Conservation (phyloP, 2,329 filamentous ascomycete genomes). For the Exophiala alcalophila region DNA sequence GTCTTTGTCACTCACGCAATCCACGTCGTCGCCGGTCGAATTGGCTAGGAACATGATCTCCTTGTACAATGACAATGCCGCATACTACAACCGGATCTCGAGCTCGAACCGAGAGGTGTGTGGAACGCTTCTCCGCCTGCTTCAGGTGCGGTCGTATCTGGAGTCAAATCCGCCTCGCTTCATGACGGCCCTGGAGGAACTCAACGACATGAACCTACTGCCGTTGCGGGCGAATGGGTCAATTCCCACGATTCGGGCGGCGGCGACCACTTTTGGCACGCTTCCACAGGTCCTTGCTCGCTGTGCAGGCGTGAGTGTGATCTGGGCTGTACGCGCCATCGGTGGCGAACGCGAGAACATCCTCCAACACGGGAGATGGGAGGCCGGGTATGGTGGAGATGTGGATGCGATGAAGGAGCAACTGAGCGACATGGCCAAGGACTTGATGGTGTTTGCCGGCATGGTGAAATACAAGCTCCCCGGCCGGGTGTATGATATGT, state of each 20-base stretch:
- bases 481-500: slow-evolving; percentile 79
- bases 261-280: slow-evolving; percentile 75
- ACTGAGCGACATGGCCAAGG: slow-evolving; percentile 65
- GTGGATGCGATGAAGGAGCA: slow-evolving; percentile 29
- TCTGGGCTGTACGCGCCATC: slow-evolving; percentile 91
- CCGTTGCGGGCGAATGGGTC: slow-evolving; percentile 44
- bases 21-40: slow-evolving; percentile 64
- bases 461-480: slow-evolving; percentile 89
- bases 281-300: slow-evolving; percentile 78
- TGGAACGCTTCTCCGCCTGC: slow-evolving; percentile 59
- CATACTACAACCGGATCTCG: slow-evolving; percentile 61
- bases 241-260: slow-evolving; percentile 72
- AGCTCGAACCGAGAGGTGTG: slow-evolving; percentile 57
- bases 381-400: slow-evolving; percentile 59
- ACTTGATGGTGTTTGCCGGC: slow-evolving; percentile 90
- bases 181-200: slow-evolving; percentile 52
- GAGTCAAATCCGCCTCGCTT: slow-evolving; percentile 54
- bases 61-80: slow-evolving; percentile 60
- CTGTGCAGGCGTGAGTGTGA: slow-evolving; percentile 84
- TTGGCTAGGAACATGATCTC: slow-evolving; percentile 61
- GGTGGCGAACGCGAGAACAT: slow-evolving; percentile 72
- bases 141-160: slow-evolving; percentile 58
- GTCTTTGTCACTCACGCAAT: slow-evolving; percentile 58
- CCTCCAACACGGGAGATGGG: slow-evolving; percentile 64
- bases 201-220: slow-evolving; percentile 28